A percentile compares a stretch with the other conserved stretches of the same genome.
These are phyloP conservation scores for Beta vulgaris DNA, from an alignment of 148 eudicot species.

Conservation along the genomic window DNA sequence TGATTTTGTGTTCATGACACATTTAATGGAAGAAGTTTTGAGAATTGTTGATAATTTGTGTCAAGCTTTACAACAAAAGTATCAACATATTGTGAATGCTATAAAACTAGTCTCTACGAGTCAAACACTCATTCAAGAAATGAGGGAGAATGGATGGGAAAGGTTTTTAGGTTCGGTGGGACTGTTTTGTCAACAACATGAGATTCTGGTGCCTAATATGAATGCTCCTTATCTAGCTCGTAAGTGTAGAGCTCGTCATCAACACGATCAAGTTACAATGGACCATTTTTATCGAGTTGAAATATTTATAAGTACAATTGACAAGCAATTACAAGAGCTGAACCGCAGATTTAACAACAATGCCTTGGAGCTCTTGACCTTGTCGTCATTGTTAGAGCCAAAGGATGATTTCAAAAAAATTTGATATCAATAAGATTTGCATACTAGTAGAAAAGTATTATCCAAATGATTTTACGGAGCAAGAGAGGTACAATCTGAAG, in stretches of 20 bases:
- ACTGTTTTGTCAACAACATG: background rate
- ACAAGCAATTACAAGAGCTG: conserved; percentile 5
- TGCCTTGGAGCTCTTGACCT: background rate
- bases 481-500: background rate
- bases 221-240: too few species aligned
- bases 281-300: too few species aligned
- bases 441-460: background rate
- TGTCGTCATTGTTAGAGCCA: background rate
- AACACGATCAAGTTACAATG: too few species aligned
- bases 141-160: background rate
- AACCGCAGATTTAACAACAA: background rate
- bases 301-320: background rate
- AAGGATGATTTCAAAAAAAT: background rate
- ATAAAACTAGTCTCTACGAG: conserved; percentile 4
- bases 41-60: background rate
- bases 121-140: conserved; percentile 4
- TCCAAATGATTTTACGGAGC: background rate
- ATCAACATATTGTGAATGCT: conserved; percentile 7
- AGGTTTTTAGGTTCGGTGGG: background rate
- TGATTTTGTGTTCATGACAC: conserved; percentile 13
- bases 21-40: conserved; percentile 4
- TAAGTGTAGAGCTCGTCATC: too few species aligned
- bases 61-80: background rate
- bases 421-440: background rate
- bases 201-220: too few species aligned